These are phyloP conservation scores for Mycena belliarum DNA, from an alignment of 768 basidiomycete species.

Conservation along the genomic window DNA sequence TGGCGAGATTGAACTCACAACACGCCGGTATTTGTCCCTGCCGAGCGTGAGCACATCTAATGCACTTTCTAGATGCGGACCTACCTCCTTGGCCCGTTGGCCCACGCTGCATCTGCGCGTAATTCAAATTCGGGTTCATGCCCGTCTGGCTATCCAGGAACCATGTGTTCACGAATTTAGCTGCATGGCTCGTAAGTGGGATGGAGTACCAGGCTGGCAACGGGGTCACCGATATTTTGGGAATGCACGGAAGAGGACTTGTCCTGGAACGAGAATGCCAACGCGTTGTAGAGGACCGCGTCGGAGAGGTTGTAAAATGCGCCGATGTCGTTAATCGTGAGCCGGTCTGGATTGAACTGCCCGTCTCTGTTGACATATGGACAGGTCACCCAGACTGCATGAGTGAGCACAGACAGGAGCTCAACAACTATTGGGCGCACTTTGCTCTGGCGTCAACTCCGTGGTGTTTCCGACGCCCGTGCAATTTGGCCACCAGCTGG, in stretches of 20 bases:
- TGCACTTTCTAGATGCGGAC: conserved; percentile 22
- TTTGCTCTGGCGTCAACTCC: conserved; percentile 51
- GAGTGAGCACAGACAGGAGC: background rate
- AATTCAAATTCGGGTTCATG: conserved; percentile 70
- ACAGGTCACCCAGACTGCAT: conserved; percentile 58
- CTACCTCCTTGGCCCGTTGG: conserved; percentile 35
- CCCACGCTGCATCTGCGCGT: conserved; percentile 50
- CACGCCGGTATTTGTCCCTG: conserved; percentile 52
- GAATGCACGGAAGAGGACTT: conserved; percentile 41
- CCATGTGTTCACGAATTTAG: conserved; percentile 53
- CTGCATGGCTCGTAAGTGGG: conserved; percentile 26
- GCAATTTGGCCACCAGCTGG: conserved; percentile 67
- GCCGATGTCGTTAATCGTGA: conserved; percentile 55
- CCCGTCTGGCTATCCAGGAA: conserved; percentile 56
- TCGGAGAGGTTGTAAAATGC: conserved; percentile 57
- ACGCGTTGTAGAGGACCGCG: conserved; percentile 59
- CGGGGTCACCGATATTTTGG: conserved; percentile 36
- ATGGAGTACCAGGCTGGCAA: background rate
- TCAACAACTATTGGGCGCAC: conserved; percentile 31
- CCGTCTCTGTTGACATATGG: conserved; percentile 60
- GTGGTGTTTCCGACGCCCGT: conserved; percentile 58
- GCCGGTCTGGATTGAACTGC: conserved; percentile 63
- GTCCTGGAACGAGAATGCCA: conserved; percentile 53
- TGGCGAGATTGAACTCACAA: conserved; percentile 38
- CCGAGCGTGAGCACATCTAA: conserved; percentile 26